Evolutionary conservation across 352 stramenopile genomes (phyloP), one percentile per base, ranked within the genome.

Genomic region (Globisporangium barbulae): DNA sequence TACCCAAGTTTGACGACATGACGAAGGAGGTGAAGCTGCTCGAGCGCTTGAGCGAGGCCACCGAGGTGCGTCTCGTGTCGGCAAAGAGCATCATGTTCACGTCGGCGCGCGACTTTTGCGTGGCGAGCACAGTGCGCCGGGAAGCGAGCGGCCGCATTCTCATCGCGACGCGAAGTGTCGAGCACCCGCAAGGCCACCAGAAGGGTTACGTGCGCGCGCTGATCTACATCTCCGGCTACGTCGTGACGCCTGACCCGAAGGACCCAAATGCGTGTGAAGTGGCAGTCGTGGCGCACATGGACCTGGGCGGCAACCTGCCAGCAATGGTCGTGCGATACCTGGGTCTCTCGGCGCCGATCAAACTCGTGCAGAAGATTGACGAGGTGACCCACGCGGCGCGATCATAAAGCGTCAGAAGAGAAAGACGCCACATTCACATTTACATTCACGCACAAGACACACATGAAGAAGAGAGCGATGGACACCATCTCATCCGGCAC

Each of bases 1-100:
- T 89, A 19, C 83, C 83, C 10, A 87, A 85, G 66, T 90, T 88
- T 54, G 85, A 94, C 52, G 84, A 92, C 31, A 89, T 92, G 79
- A 94, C 83, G 19, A 88, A 87, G 70, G 78, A 90, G 41, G 78
- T 89, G 3, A 74, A 73, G 47, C 22, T 76, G 2, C 52, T 94
- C 42, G 79, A 94, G 65, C 83, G 81, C 59, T 73, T 89, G 22
- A 88, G 71, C 54, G 78, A 85, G 19, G 69, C 67, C 28, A 92
- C 83, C 0, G 81, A 94, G 49, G 71, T 90, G 31, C 81, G 85
- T 28, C 72, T 78, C 28, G 83, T 80, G 37, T 81, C 73, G 2
- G 83, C 73, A 53, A 88, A 89, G 63, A 75, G 76, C 19, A 75
- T 94, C 37, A 91, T 94, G 81, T 88, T 94, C 56, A 89, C 81